Evolutionary conservation across 2,329 filamentous ascomycete species (phyloP).

Genomic region (Colletotrichum siamense): DNA sequence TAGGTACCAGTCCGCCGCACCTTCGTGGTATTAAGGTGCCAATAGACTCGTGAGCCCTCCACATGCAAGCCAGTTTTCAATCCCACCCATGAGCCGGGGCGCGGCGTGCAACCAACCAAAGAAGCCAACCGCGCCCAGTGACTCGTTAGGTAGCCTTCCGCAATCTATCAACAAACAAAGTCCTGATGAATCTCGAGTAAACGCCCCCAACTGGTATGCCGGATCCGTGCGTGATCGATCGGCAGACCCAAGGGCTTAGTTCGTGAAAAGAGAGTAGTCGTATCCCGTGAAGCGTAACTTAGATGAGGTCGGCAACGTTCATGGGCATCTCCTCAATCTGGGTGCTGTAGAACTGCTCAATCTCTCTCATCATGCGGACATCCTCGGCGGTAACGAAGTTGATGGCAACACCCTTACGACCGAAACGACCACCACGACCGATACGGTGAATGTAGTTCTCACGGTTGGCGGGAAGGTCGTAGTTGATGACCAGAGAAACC

Average conservation of each 20-base stretch:
- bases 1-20: constrained; percentile 24
- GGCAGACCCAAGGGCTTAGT: constrained; percentile 18
- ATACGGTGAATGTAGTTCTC: constrained; percentile 99
- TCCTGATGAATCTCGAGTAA: constrained; percentile 22
- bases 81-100: constrained; percentile 23
- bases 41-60: constrained; percentile 23
- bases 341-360: constrained; percentile 99
- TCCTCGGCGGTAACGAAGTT: constrained; percentile 99
- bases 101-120: constrained; percentile 11
- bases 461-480: constrained; percentile 97
- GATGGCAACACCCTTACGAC: constrained; percentile 99
- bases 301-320: constrained; percentile 81
- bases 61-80: constrained; percentile 27
- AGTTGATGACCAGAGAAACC: constrained; percentile 99
- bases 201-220: constrained; percentile 18
- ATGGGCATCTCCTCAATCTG: constrained; percentile 99
- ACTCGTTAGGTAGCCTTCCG: constrained; percentile 24
- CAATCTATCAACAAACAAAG: constrained; percentile 26
- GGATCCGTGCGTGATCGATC: constrained; percentile 20
- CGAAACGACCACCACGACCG: constrained; percentile 99
- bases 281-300: constrained; percentile 38
- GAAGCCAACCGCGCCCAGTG: constrained; percentile 18
- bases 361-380: constrained; percentile 99
- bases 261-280: constrained; percentile 19
- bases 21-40: constrained; percentile 26